Base-by-base conservation (phyloP, 2,329 filamentous ascomycete species). In the Sporothrix brasiliensis region DNA sequence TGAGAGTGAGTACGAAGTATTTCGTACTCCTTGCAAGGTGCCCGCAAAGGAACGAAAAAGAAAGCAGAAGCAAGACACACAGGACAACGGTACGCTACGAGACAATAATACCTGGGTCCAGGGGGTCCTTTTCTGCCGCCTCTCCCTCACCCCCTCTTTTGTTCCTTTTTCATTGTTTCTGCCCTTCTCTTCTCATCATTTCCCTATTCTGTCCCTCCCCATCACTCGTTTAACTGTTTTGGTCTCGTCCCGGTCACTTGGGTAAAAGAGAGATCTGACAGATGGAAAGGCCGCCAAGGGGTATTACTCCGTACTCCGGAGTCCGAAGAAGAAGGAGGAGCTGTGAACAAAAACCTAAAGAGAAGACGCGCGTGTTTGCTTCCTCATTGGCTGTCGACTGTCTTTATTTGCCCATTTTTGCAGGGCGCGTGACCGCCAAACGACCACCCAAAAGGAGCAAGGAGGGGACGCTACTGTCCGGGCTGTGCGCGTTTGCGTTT, bases 231-330 rank as follows among this genome's bases (percentile, higher is more conserved):
- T 49, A 3, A 27, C 41, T 63, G 24, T 50, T 52, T 66, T 61
- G 34, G 56, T n/a, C 10, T 60, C 44, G n/a, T 44, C 34, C 56
- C 56, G 14, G 34, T 41, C 19, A 61, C 56, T 61, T 61, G 56
- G 56, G 56, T 49, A 60, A 61, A 44, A 61, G 34, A 13, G 56
- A 61, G 56, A 61, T 61, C 56, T 44, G 56, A 61, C 56, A 61
- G 34, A 61, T 44, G 56, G 14, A 3, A 3, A 6, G 34, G 34
- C 34, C 34, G 34, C 34, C 6, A 34, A 34, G 34, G 34, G 34
- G 34, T 34, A 34, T 9, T 34, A 7, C 34, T 34, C 34, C 34
- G 34, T 34, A 30, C 34, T 34, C 30, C 34, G 34, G 4, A 34
- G 34, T 34, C 34, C 34, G 34, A 34, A 7, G 1, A 34, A 34